phyloP scores from a whole-genome alignment of 257 asterid genomes.

The Przewalskia tangutica region DNA sequence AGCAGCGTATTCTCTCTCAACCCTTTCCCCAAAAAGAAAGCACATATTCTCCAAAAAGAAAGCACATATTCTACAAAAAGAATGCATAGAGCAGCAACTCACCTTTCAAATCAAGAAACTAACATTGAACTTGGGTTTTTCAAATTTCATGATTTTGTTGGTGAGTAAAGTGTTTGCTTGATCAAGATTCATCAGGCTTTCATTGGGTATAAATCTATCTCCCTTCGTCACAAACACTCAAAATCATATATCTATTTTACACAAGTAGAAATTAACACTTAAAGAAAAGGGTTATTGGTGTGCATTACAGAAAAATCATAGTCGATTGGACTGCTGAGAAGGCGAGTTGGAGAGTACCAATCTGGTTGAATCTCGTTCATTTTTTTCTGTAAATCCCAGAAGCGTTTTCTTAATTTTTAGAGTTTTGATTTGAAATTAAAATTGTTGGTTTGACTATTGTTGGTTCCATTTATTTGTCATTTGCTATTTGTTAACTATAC shows the following conservation, averaged over 20 bases:
- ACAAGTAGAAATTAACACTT: not conserved
- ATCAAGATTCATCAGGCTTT: conserved; percentile 85
- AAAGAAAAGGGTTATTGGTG: not conserved
- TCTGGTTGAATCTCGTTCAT: conserved; percentile 40
- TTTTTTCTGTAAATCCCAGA: too few species aligned
- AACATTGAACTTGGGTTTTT: conserved; percentile 33
- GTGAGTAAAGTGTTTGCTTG: conserved; percentile 42
- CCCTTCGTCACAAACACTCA: conserved; percentile 30
- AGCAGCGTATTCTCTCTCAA: too few species aligned
- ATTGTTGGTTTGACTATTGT: too few species aligned
- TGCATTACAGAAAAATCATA: conserved; percentile 58
- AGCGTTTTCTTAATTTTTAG: too few species aligned
- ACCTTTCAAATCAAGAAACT: conserved; percentile 4
- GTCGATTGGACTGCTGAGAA: conserved; percentile 46
- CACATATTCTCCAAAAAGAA: too few species aligned
- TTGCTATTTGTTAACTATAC: too few species aligned
- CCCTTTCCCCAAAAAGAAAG: too few species aligned
- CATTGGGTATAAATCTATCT: conserved; percentile 75
- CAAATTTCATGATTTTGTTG: not conserved
- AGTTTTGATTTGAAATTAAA: too few species aligned
- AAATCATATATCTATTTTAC: not conserved
- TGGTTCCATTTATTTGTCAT: too few species aligned
- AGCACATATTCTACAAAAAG: too few species aligned
- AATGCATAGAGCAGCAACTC: too few species aligned
- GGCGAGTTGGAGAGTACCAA: conserved; percentile 84